Base-by-base conservation (phyloP, 352 stramenopile species). In the Halophytophthora batemanensis region DNA sequence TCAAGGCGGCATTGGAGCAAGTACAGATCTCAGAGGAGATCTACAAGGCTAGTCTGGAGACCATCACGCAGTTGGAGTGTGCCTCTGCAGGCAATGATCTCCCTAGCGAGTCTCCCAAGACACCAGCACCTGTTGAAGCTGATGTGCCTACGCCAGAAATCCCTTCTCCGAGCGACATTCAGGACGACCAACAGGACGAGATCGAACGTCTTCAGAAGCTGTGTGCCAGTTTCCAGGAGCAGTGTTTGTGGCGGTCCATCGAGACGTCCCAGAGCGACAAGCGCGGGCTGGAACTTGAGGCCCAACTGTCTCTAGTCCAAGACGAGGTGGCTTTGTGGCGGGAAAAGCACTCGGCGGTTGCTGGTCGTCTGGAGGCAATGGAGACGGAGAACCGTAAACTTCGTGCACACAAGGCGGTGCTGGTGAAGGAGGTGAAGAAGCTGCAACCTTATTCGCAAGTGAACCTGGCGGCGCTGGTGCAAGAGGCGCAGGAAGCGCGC, bases 181-280 rank as follows among this genome's bases (percentile, higher is more conserved):
- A 69, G 41, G 41, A 36, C 57, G 31, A 35, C 11, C 25, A 51
- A 10, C 67, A 70, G 10, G 69, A 56, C 14, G 57, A 75, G 50
- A 56, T 77, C 15, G 59, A 87, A 45, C 66, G 67, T 1, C 53
- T 73, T 35, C 61, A 76, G 49, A 59, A 57, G 50, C 52, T 87
- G 33, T 86, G 77, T 28, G 77, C 74, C 14, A 64, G 64, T n/a
- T 87, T 90, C 50, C 78, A 90, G 54, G 69, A 90, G 50, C 76
- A 90, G 59, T 85, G 77, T 69, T 53, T 90, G n/a, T 90, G 75
- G 78, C 69, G 71, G 23, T 85, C 77, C 3, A 76, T 90, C 19
- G 76, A 90, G 50, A 71, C 74, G 23, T n/a, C n/a, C n/a, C n/a
- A n/a, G n/a, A n/a, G n/a, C n/a, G n/a, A n/a, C n/a, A n/a, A n/a